Conservation (phyloP, 2,329 filamentous ascomycete genomes). For the Aspergillus aculeatus region DNA sequence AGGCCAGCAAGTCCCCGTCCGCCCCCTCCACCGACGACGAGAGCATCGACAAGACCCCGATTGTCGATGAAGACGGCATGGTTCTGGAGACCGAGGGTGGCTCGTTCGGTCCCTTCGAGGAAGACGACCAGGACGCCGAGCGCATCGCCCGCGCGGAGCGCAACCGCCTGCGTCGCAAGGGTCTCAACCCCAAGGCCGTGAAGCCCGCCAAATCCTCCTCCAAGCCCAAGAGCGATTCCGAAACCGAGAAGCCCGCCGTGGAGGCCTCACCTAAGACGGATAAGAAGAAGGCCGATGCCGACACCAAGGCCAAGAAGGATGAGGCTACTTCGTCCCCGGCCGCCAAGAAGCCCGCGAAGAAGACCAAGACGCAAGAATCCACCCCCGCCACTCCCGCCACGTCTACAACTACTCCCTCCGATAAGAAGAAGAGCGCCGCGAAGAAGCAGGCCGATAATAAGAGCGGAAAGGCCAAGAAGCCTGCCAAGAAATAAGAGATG, state of each 20-base stretch:
- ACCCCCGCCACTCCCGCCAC: neutral
- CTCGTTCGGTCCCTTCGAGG: slow-evolving; percentile 71
- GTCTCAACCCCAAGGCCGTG: slow-evolving; percentile 67
- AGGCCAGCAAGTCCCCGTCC: slow-evolving; percentile 21
- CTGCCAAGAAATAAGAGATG: slow-evolving; percentile 25
- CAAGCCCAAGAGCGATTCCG: slow-evolving; percentile 26
- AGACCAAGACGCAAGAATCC: slow-evolving; percentile 5
- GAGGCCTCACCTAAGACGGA: slow-evolving; percentile 9
- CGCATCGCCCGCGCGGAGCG: slow-evolving; percentile 72
- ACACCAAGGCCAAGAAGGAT: slow-evolving; percentile 23
- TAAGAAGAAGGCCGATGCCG: slow-evolving; percentile 22
- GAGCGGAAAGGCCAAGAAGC: slow-evolving; percentile 26
- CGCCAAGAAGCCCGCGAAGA: slow-evolving; percentile 21
- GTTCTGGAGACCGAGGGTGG: slow-evolving; percentile 43
- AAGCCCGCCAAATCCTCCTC: slow-evolving; percentile 27
- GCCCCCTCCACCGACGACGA: slow-evolving; percentile 41
- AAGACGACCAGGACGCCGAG: slow-evolving; percentile 67
- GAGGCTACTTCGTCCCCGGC: slow-evolving; percentile 11
- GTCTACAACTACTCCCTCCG: neutral
- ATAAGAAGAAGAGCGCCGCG: slow-evolving; percentile 14
- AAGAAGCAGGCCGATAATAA: slow-evolving; percentile 24
- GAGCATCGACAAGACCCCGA: slow-evolving; percentile 67
- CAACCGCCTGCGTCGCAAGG: slow-evolving; percentile 71
- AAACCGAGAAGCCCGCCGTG: slow-evolving; percentile 12
- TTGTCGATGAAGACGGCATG: slow-evolving; percentile 46